These are phyloP conservation scores for Cercospora beticola DNA, from an alignment of 2,329 filamentous ascomycete genomes.

Conservation along the genomic window DNA sequence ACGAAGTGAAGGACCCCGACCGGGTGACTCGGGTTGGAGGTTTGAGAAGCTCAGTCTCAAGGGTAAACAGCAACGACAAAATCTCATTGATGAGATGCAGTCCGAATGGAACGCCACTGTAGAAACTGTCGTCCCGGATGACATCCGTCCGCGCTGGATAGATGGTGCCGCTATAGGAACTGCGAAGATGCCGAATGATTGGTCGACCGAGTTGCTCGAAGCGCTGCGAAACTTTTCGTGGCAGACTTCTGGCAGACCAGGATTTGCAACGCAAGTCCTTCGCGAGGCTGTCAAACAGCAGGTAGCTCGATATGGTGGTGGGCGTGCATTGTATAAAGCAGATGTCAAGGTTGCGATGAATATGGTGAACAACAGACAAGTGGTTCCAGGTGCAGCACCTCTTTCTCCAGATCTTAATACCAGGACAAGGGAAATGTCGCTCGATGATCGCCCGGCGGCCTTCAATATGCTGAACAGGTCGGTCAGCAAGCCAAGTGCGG, in stretches of 20 bases:
- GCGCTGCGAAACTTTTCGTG: not conserved
- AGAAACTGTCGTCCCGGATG: not conserved
- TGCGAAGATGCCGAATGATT: not conserved
- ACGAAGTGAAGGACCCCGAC: not conserved
- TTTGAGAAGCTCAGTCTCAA: not conserved
- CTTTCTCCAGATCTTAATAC: not conserved
- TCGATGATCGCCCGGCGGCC: not conserved
- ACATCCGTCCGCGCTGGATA: not conserved
- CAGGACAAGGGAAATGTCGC: not conserved
- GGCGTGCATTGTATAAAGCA: not conserved
- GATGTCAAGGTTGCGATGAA: not conserved
- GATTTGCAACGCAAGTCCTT: not conserved
- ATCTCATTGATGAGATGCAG: constrained; percentile 5
- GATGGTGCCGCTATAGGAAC: not conserved
- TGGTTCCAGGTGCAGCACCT: not conserved
- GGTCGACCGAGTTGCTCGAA: not conserved
- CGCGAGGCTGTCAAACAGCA: not conserved
- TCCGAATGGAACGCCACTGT: not conserved
- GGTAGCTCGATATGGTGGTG: not conserved
- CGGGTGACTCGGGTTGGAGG: not conserved
- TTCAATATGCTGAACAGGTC: not conserved
- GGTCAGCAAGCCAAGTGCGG: not conserved
- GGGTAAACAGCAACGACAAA: not conserved
- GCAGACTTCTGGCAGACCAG: not conserved
- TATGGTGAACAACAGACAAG: not conserved